These are phyloP conservation scores for Populus tremula DNA, from an alignment of 345 rosid species.

Conservation along the genomic window DNA sequence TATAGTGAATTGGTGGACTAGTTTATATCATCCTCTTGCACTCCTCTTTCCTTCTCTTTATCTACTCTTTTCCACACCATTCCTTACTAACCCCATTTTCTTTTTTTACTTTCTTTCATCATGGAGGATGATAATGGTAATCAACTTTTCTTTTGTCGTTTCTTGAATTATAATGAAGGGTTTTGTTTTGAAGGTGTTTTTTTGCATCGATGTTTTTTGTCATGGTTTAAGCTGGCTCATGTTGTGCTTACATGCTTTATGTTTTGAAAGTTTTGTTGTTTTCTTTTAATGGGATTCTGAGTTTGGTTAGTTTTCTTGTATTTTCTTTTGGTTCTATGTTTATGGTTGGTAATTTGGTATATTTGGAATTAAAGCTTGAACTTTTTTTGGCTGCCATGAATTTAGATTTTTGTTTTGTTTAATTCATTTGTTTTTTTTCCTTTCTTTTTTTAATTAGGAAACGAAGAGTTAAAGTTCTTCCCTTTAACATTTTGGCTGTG, in stretches of 20 bases:
- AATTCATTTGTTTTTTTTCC: no score
- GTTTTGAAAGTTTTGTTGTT: background rate
- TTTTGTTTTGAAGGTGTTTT: background rate
- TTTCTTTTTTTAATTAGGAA: no score
- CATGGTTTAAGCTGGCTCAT: background rate
- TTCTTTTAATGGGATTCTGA: background rate
- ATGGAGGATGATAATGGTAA: slow-evolving; percentile 20
- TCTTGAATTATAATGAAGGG: background rate
- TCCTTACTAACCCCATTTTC: background rate
- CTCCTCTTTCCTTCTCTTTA: background rate
- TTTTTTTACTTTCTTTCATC: background rate
- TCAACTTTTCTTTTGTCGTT: background rate
- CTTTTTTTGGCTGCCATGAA: background rate
- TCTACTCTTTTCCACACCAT: background rate
- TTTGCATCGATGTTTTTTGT: background rate
- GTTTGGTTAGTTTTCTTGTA: background rate
- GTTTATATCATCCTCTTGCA: background rate
- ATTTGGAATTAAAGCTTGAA: background rate
- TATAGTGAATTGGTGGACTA: slow-evolving; percentile 14
- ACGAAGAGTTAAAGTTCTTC: no score
- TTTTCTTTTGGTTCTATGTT: background rate
- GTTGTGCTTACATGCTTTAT: background rate
- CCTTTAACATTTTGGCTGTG: no score
- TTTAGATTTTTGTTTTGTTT: background rate
- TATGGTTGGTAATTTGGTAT: background rate